phyloP scores from a whole-genome alignment of 1,284 basidiomycete species.

The Moniliophthora roreri region DNA sequence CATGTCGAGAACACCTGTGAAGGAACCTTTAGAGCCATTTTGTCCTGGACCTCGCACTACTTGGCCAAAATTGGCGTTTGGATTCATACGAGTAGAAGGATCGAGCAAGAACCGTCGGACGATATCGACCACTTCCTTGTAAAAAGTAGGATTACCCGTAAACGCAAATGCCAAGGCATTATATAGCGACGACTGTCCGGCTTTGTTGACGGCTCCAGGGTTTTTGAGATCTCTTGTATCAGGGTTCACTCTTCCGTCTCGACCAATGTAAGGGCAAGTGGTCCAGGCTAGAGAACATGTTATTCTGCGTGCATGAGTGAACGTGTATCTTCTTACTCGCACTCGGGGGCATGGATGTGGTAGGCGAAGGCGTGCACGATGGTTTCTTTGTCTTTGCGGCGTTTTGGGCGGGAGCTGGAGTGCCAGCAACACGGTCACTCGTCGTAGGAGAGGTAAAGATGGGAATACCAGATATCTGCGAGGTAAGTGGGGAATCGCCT shows the following conservation, averaged over 20 bases:
- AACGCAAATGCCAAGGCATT: slow-evolving; percentile 51
- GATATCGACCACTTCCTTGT: slow-evolving; percentile 36
- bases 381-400: slow-evolving; percentile 28
- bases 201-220: slow-evolving; percentile 41
- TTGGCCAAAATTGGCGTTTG: slow-evolving; percentile 63
- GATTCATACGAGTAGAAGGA: slow-evolving; percentile 53
- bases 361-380: slow-evolving; percentile 44
- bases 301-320: slow-evolving; percentile 11
- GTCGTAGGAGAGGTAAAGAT: slow-evolving; percentile 6
- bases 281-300: slow-evolving; percentile 44
- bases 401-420: slow-evolving; percentile 28
- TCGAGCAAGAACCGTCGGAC: slow-evolving; percentile 55
- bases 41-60: slow-evolving; percentile 55
- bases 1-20: slow-evolving; percentile 58
- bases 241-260: slow-evolving; percentile 60
- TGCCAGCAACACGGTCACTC: slow-evolving; percentile 14
- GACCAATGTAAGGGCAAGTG: slow-evolving; percentile 50
- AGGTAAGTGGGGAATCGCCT: neutral
- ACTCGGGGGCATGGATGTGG: slow-evolving; percentile 38
- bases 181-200: slow-evolving; percentile 50
- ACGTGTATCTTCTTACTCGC: slow-evolving; percentile 35
- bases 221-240: slow-evolving; percentile 53
- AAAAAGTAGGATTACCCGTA: slow-evolving; percentile 35
- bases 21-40: slow-evolving; percentile 43
- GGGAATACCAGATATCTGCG: slow-evolving; percentile 5